Percentiles rank a stretch among this genome's conserved stretches.
Evolutionary conservation across 2,329 filamentous ascomycete genomes (phyloP).

Genomic region (Verticillium klebahnii): DNA sequence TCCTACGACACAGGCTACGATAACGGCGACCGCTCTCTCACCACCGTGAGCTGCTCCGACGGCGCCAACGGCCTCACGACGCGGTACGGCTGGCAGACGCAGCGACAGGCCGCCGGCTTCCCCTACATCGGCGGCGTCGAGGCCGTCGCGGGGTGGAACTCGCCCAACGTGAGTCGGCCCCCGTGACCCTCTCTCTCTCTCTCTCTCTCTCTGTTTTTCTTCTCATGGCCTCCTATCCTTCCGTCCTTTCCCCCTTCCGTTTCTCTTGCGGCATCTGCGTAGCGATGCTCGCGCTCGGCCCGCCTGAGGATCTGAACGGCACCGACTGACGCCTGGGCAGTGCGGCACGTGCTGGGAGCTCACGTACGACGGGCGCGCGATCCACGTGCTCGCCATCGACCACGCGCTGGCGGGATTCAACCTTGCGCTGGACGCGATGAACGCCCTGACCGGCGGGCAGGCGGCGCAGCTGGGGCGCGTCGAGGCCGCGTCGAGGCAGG

Average conservation of each 20-base stretch:
- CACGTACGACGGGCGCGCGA: constrained; percentile 42
- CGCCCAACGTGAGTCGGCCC: constrained; percentile 26
- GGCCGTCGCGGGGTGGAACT: constrained; percentile 52
- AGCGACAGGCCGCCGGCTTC: constrained; percentile 45
- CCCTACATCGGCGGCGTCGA: constrained; percentile 51
- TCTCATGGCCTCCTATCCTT: neutral
- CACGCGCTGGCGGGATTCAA: constrained; percentile 46
- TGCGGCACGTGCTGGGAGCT: constrained; percentile 59
- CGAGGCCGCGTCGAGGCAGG: constrained; percentile 42
- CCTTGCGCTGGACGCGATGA: constrained; percentile 51
- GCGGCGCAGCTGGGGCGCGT: constrained; percentile 46
- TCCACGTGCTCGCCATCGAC: constrained; percentile 55
- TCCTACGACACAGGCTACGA: constrained; percentile 73
- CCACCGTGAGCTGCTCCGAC: constrained; percentile 60
- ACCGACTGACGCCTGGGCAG: constrained; percentile 15
- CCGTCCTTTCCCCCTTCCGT: too few relatives aligned
- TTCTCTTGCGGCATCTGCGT: too few relatives aligned
- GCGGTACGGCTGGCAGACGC: constrained; percentile 53
- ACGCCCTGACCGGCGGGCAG: constrained; percentile 48
- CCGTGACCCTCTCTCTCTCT: neutral
- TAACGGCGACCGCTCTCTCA: constrained; percentile 48
- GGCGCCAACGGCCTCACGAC: constrained; percentile 62
- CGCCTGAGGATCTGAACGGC: neutral
- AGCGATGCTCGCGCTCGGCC: neutral
- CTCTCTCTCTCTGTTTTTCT: neutral